Evolutionary conservation across 1,284 basidiomycete genomes (phyloP), one percentile per base, ranked within the genome.

Genomic region (Fistulinella cinereoalba): DNA sequence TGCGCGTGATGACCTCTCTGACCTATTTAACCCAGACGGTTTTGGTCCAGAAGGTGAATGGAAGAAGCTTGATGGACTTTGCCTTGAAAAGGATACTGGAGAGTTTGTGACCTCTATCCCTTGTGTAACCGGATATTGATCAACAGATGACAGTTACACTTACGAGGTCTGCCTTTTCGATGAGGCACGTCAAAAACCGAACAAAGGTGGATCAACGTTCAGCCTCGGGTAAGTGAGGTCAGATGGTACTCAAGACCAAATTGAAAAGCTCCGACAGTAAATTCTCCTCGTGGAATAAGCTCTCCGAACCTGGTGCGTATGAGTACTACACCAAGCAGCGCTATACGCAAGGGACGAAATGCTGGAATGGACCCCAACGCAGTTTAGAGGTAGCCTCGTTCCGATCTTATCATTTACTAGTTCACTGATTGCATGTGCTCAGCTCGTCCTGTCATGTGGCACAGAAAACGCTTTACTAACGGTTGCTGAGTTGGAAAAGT

Each of bases 91-190:
- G 58, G 81, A 94, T 46, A 76, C 80, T 15, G 96, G 96, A 71
- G 96, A 97, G 86, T 94, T 60, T 63, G 90, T 81, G 4, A 8
- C 43, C 21, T 32, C 5, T 18, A 18, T 4, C 18, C 10, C 18
- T 29, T 19, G 6, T 27, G 23, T 16, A 7, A 1, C 16, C n/a
- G 11, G n/a, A 37, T 47, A 31, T 41, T 60, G 31, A 63, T 25
- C 7, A 21, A 22, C 12, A 1, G 19, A 24, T 28, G 40, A 1
- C 51, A 94, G 92, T 53, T 99, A 98, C 69, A 92, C 86, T 1
- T 99, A 99, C 67, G 92, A 96, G 65, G 76, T 97, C n/a, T 99
- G 96, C 72, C 80, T 97, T 60, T 97, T 98, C 55, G 81, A 85
- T 12, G 81, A 87, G 55, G 90, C 88, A 1, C 88, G 76, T 44